Base-by-base conservation (phyloP, 805 yeast genomes). In the Wickerhamiella galacta region DNA sequence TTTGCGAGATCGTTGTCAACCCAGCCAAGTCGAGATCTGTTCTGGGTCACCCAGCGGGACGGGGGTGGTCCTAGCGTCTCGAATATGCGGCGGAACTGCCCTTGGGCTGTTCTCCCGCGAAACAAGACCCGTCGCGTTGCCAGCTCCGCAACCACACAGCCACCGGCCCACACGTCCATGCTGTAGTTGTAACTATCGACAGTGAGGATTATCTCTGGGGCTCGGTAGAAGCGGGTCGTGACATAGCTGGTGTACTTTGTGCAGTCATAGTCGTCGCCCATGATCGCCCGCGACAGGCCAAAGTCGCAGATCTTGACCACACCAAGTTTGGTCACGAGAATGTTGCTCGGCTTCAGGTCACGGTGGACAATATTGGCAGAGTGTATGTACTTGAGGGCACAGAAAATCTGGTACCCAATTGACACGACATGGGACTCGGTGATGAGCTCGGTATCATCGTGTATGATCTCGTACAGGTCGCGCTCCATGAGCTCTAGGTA, bases 141-240 rank as follows among this genome's bases (percentile, higher is more conserved):
- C 31, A 85, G 59, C 52, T 85, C 96, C 2, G 75, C 93, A 38
- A 83, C 55, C 7, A 85, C 82, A 48, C 95, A 85, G 1, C 95
- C 96, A 7, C 75, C 70, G 0, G 95, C 83, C 96, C 96, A 85
- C 61, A 85, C 62, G 52, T 85, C 96, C 30, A 85, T 76, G 16
- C 65, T 52, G 28, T 41, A 40, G 31, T 46, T 46, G 34, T 48
- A 47, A 35, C 37, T 35, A 16, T 40, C 49, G 14, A 36, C 40
- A 11, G 35, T 20, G 21, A 83, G 53, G 28, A 85, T 68, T 30
- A 85, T 61, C 47, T 85, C 96, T 0, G 96, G 96, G 0, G 95
- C 95, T 28, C 96, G 62, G 48, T 85, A 85, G 94, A 95, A 85
- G 37, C 95, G 58, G 0, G 95, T 85, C 0, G 95, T 95, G 16